Conservation (phyloP, 495 filamentous ascomycete genomes). For the Penicillium crystallinum region DNA sequence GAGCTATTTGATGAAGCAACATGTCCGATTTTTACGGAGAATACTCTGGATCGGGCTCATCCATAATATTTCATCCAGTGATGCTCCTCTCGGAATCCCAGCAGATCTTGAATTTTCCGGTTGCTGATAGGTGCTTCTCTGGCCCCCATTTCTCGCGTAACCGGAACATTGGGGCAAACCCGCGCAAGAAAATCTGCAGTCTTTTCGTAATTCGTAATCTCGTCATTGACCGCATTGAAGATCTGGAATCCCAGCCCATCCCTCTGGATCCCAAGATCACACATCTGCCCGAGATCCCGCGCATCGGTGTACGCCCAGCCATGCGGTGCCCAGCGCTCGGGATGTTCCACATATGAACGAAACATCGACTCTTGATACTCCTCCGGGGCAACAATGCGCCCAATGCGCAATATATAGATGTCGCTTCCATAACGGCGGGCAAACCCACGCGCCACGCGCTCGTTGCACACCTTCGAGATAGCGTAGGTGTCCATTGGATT, state of each 20-base stretch:
- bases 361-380: constrained; percentile 51
- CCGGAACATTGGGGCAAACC: constrained; percentile 37
- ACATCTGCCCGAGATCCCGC: constrained; percentile 48
- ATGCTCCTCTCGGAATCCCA: constrained; percentile 54
- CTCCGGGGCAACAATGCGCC: constrained; percentile 53
- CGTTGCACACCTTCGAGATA: constrained; percentile 54
- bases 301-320: constrained; percentile 60
- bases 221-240: constrained; percentile 57
- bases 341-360: constrained; percentile 42
- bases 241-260: constrained; percentile 51
- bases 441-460: constrained; percentile 52
- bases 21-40: neutral
- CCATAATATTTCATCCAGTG: constrained; percentile 43
- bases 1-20: neutral
- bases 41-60: neutral
- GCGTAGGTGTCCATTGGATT: constrained; percentile 56
- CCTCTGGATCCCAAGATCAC: constrained; percentile 10
- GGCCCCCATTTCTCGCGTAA: constrained; percentile 49
- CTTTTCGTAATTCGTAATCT: constrained; percentile 39
- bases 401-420: constrained; percentile 56
- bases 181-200: constrained; percentile 47
- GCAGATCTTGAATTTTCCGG: constrained; percentile 51
- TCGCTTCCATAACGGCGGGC: constrained; percentile 49
- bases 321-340: constrained; percentile 45
- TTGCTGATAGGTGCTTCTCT: constrained; percentile 55